phyloP scores from a whole-genome alignment of 1,284 basidiomycete species.

The Rhodotorula sp. region DNA sequence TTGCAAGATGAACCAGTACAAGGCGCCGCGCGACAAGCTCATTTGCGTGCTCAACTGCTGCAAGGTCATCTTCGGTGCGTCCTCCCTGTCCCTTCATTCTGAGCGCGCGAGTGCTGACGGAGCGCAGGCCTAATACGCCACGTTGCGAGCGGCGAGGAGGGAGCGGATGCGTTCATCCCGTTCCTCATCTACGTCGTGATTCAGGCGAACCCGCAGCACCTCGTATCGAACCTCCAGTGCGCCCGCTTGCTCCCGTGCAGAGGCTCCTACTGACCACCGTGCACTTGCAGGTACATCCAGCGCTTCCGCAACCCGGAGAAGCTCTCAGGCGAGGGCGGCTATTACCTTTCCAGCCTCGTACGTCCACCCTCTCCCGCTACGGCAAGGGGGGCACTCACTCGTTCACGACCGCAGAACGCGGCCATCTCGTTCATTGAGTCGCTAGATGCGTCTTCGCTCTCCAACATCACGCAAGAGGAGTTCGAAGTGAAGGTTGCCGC shows the following conservation, averaged over 20 bases:
- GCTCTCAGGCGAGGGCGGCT: slow-evolving; percentile 91
- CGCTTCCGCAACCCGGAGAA: slow-evolving; percentile 89
- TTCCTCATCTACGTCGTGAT: slow-evolving; percentile 93
- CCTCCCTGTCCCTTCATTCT: background rate
- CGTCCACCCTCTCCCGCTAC: slow-evolving; percentile 42
- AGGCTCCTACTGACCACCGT: background rate
- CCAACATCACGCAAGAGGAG: slow-evolving; percentile 86
- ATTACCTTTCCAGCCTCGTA: slow-evolving; percentile 92
- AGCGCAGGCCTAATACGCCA: slow-evolving; percentile 80
- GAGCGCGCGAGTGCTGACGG: rapidly evolving
- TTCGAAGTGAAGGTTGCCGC: slow-evolving; percentile 89
- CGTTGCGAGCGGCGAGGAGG: slow-evolving; percentile 53
- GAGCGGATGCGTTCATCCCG: slow-evolving; percentile 89
- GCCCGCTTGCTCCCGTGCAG: slow-evolving; percentile 46
- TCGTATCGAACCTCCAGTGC: slow-evolving; percentile 93
- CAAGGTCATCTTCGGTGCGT: slow-evolving; percentile 96
- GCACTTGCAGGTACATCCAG: slow-evolving; percentile 75
- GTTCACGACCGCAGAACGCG: slow-evolving; percentile 63
- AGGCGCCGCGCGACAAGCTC: slow-evolving; percentile 94
- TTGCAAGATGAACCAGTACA: slow-evolving; percentile 96
- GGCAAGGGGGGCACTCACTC: too few species aligned
- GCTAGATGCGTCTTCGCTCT: slow-evolving; percentile 91
- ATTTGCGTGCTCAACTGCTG: slow-evolving; percentile 97
- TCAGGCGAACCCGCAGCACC: slow-evolving; percentile 86
- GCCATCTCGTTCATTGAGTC: slow-evolving; percentile 94